Conservation (phyloP, 371 early-diverging fungal genomes). For the Mucor saturninus region DNA sequence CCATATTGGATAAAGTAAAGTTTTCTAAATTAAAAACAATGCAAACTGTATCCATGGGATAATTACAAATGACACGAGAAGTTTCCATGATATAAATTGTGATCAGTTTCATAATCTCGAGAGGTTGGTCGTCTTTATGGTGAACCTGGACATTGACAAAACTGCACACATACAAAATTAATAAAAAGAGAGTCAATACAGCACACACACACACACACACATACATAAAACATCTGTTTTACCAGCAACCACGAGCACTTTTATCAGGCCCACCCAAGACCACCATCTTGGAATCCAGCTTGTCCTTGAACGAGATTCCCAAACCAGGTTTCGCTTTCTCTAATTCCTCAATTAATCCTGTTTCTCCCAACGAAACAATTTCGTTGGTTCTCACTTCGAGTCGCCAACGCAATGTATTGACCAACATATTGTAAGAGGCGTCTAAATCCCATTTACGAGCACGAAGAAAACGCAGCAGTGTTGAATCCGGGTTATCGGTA, state of each 20-base stretch:
- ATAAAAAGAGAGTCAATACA: neutral
- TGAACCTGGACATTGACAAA: slow-evolving; percentile 62
- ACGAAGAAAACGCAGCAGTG: slow-evolving; percentile 72
- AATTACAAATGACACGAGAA: slow-evolving; percentile 70
- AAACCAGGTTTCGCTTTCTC: slow-evolving; percentile 30
- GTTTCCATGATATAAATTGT: slow-evolving; percentile 81
- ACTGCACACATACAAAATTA: slow-evolving; percentile 24
- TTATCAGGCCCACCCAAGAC: slow-evolving; percentile 65
- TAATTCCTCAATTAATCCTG: slow-evolving; percentile 39
- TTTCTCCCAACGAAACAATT: slow-evolving; percentile 64
- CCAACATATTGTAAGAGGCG: slow-evolving; percentile 69
- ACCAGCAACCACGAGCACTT: slow-evolving; percentile 61
- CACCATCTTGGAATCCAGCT: slow-evolving; percentile 20
- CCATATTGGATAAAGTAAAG: slow-evolving; percentile 82
- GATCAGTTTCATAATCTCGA: slow-evolving; percentile 56
- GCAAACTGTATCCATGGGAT: slow-evolving; percentile 46
- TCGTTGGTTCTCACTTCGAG: slow-evolving; percentile 57
- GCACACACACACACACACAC: no score
- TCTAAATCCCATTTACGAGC: slow-evolving; percentile 81
- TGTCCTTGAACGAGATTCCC: slow-evolving; percentile 19
- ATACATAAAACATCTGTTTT: slow-evolving; percentile 23
- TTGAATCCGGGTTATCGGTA: slow-evolving; percentile 70
- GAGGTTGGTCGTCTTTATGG: slow-evolving; percentile 49
- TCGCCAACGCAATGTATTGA: slow-evolving; percentile 71
- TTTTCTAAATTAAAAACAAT: slow-evolving; percentile 84